A percentile compares a stretch with the other conserved stretches of the same genome.
phyloP scores from a whole-genome alignment of 2,329 filamentous ascomycete genomes.

The Stagonosporopsis chrysanthemi region DNA sequence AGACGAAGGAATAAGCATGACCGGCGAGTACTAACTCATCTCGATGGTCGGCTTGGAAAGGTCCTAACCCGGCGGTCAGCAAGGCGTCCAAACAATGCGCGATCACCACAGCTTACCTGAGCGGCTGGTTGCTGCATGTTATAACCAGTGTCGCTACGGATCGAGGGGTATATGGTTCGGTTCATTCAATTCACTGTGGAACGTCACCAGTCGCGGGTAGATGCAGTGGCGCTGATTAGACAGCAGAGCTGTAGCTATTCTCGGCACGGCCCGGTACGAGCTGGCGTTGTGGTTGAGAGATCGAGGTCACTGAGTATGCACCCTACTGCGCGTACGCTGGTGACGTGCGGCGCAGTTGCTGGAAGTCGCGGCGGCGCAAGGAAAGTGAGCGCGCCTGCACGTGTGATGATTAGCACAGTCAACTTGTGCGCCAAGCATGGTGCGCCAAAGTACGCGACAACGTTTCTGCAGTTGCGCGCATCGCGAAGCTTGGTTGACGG shows the following conservation, averaged over 20 bases:
- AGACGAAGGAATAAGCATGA: slow-evolving; percentile 16
- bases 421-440: slow-evolving; percentile 4
- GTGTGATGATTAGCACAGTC: slow-evolving; percentile 6
- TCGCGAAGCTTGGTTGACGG: slow-evolving; percentile 4
- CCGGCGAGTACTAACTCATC: slow-evolving; percentile 50
- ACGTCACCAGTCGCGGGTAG: slow-evolving; percentile 7
- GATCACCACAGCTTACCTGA: slow-evolving; percentile 60
- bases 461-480: slow-evolving; percentile 10
- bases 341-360: slow-evolving; percentile 16
- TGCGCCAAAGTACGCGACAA: slow-evolving; percentile 11
- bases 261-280: slow-evolving; percentile 12
- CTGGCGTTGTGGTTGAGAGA: slow-evolving; percentile 10
- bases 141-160: slow-evolving; percentile 41
- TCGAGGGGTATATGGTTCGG: slow-evolving; percentile 43
- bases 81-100: slow-evolving; percentile 8
- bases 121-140: slow-evolving; percentile 53
- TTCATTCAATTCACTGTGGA: slow-evolving; percentile 28
- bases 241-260: slow-evolving; percentile 11
- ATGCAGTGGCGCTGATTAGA: slow-evolving; percentile 14
- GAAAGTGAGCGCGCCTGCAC: slow-evolving; percentile 12
- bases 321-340: slow-evolving; percentile 4
- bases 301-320: slow-evolving; percentile 5
- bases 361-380: slow-evolving; percentile 11
- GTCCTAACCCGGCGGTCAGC: slow-evolving; percentile 44
- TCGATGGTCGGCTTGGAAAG: slow-evolving; percentile 50